These are phyloP conservation scores for Cordyceps fumosorosea DNA, from an alignment of 2,329 filamentous ascomycete genomes.

Conservation along the genomic window DNA sequence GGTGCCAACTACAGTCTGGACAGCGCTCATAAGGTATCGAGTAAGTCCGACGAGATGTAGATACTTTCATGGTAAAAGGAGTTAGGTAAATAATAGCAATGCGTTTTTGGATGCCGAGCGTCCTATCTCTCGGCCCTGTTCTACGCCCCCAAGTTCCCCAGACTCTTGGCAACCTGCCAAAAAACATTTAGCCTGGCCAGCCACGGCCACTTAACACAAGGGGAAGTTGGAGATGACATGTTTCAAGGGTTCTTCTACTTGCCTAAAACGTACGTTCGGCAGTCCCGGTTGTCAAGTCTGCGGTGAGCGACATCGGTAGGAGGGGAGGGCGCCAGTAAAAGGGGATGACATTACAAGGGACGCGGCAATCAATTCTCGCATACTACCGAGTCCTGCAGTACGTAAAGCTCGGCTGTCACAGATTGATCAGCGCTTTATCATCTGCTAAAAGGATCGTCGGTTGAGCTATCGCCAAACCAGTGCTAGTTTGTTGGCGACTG, in stretches of 20 bases:
- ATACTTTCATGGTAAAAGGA: background rate
- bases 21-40: background rate
- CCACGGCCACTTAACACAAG: background rate
- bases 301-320: background rate
- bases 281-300: background rate
- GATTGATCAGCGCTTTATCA: too few relatives aligned
- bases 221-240: background rate
- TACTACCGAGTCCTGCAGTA: too few relatives aligned
- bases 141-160: background rate
- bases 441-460: too few relatives aligned
- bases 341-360: background rate
- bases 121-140: background rate
- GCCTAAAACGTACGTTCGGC: background rate
- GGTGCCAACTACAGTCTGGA: background rate
- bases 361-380: too few relatives aligned
- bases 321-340: background rate
- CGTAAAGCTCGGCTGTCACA: too few relatives aligned
- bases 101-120: background rate
- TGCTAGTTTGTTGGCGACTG: too few relatives aligned
- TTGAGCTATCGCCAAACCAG: too few relatives aligned
- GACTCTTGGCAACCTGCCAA: background rate
- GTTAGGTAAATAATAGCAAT: background rate
- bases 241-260: background rate
- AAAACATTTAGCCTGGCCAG: background rate
- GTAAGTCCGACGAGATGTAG: background rate